phyloP scores from a whole-genome alignment of 306 rosid genomes.

The Astragalus glycyphyllos region DNA sequence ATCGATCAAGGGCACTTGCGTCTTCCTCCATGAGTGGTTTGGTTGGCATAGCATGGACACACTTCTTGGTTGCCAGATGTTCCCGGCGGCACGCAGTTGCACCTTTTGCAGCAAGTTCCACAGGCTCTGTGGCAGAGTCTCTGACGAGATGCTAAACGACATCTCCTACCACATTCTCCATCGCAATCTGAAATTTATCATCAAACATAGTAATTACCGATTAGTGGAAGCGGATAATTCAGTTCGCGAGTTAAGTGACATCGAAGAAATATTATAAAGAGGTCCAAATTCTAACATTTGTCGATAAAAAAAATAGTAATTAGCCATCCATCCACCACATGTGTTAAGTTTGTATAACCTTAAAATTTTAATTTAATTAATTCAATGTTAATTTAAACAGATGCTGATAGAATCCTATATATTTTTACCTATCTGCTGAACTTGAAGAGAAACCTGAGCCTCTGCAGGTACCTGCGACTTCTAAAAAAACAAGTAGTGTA shows the following conservation, averaged over 20 bases:
- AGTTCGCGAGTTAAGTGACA: too few relatives aligned
- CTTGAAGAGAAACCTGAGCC: too few relatives aligned
- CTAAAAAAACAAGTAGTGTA: conserved; percentile 1
- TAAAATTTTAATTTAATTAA: too few relatives aligned
- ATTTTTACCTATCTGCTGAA: conserved; percentile 43
- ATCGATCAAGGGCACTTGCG: conserved; percentile 71
- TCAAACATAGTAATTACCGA: background rate
- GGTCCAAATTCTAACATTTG: too few relatives aligned
- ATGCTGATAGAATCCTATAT: background rate
- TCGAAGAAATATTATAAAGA: too few relatives aligned
- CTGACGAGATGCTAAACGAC: conserved; percentile 61
- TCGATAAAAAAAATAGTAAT: too few relatives aligned
- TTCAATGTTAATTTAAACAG: background rate
- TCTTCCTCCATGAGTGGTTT: conserved; percentile 69
- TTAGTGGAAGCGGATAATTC: too few relatives aligned
- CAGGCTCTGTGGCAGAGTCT: conserved; percentile 66
- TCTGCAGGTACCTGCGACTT: conserved; percentile 31
- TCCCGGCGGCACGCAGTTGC: conserved; percentile 80
- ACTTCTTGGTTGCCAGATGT: conserved; percentile 64
- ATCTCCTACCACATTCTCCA: conserved; percentile 57
- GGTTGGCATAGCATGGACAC: conserved; percentile 71
- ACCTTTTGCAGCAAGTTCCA: conserved; percentile 68
- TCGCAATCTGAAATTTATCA: conserved; percentile 52
- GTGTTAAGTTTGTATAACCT: too few relatives aligned
- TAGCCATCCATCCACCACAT: too few relatives aligned